Evolutionary conservation across 2,329 filamentous ascomycete species (phyloP).

Genomic region (Venturia asperata): DNA sequence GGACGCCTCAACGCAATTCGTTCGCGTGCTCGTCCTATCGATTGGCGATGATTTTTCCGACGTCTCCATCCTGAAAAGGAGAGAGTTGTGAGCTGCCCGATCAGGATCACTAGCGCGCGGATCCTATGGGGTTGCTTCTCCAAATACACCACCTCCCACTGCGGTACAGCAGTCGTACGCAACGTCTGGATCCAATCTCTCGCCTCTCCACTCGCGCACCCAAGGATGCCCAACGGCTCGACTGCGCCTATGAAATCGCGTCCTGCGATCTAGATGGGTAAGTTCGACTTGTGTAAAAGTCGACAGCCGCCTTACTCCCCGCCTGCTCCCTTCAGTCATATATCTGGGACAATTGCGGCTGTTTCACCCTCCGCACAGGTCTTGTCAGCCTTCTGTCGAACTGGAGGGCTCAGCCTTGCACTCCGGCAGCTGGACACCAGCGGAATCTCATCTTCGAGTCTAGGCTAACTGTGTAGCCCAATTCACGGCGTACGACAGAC

Average conservation of each 20-base stretch:
- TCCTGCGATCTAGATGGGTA: constrained; percentile 10
- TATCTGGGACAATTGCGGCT: constrained; percentile 4
- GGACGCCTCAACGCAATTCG: neutral
- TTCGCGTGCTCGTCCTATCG: neutral
- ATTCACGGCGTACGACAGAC: constrained; percentile 2
- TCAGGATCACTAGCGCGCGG: neutral
- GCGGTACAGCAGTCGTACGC: neutral
- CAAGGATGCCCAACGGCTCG: neutral
- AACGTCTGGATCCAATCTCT: neutral
- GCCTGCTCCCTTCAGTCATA: constrained; percentile 5
- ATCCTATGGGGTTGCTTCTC: neutral
- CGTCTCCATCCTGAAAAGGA: neutral
- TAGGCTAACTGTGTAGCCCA: constrained; percentile 9
- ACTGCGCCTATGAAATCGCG: constrained; percentile 10
- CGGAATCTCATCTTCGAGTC: constrained; percentile 6
- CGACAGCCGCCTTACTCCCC: neutral
- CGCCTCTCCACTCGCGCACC: constrained; percentile 3
- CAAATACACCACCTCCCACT: constrained; percentile 9
- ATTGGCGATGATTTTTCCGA: constrained; percentile 1
- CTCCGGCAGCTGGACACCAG: neutral
- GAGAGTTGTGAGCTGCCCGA: neutral
- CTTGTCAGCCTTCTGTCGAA: neutral
- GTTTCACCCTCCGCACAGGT: constrained; percentile 10
- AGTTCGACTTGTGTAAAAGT: neutral
- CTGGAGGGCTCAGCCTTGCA: constrained; percentile 4